Conservation (phyloP, 2,329 filamentous ascomycete species). For the Hymenoscyphus repandus region DNA sequence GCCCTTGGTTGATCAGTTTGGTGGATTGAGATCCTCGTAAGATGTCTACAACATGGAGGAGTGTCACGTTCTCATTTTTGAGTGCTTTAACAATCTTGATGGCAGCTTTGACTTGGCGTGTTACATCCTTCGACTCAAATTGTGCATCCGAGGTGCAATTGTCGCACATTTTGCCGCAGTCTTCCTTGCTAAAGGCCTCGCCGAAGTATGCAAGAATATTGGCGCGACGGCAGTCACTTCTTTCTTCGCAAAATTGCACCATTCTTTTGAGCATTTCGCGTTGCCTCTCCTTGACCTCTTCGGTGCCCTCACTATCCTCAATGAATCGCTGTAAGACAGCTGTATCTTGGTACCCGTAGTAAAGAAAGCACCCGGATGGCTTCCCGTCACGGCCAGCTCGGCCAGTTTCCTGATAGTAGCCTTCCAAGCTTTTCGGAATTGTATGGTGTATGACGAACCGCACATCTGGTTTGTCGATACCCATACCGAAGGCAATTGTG, state of each 20-base stretch:
- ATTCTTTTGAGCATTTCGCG: conserved; percentile 80
- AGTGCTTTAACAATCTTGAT: conserved; percentile 61
- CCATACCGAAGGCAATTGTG: conserved; percentile 98
- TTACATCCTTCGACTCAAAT: conserved; percentile 72
- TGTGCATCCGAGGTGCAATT: conserved; percentile 73
- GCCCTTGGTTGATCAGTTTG: conserved; percentile 43
- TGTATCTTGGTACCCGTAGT: conserved; percentile 77
- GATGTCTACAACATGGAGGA: conserved; percentile 78
- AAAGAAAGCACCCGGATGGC: conserved; percentile 83
- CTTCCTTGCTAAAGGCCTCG: conserved; percentile 67
- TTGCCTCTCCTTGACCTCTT: conserved; percentile 78
- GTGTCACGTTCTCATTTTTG: conserved; percentile 57
- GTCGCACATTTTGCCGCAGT: conserved; percentile 77
- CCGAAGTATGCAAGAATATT: conserved; percentile 94
- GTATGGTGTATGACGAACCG: conserved; percentile 93
- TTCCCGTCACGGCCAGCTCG: conserved; percentile 89
- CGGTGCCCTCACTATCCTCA: conserved; percentile 67
- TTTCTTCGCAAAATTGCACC: conserved; percentile 84
- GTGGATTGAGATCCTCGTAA: conserved; percentile 64
- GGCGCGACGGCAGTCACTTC: conserved; percentile 77
- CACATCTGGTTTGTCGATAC: conserved; percentile 97
- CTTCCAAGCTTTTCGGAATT: conserved; percentile 90
- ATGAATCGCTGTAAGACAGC: conserved; percentile 75
- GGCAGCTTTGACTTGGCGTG: conserved; percentile 64
- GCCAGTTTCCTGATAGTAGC: conserved; percentile 97